Percentiles rank a stretch among this genome's conserved stretches.
Conservation (phyloP, 202 grass and related monocot genomes). For the Setaria viridis region DNA sequence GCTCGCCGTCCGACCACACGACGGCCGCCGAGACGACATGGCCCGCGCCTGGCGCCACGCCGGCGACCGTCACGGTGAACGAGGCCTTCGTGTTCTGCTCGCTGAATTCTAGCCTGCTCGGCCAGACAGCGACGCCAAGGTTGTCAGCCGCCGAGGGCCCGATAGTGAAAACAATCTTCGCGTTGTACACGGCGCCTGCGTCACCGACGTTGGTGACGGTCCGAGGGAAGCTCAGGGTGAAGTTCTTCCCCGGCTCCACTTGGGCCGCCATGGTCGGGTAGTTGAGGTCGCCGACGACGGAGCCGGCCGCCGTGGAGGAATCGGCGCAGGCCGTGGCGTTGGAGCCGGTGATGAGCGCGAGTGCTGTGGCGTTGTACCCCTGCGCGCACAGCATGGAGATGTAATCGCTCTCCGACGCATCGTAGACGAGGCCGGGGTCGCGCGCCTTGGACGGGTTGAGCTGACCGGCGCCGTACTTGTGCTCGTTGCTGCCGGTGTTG, state of each 20-base stretch:
- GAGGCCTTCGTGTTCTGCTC: neutral
- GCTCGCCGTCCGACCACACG: constrained; percentile 43
- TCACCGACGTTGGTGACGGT: constrained; percentile 44
- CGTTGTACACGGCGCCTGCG: neutral
- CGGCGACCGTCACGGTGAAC: constrained; percentile 42
- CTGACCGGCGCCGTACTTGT: constrained; percentile 46
- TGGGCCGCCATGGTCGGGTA: constrained; percentile 44
- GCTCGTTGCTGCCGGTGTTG: constrained; percentile 3
- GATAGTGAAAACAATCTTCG: neutral
- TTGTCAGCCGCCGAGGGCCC: neutral
- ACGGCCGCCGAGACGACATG: constrained; percentile 22
- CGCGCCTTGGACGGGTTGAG: constrained; percentile 12
- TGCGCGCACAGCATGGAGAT: constrained; percentile 28
- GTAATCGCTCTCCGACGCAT: constrained; percentile 20
- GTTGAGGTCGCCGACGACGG: constrained; percentile 5
- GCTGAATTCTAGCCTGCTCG: constrained; percentile 33
- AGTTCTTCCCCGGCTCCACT: constrained; percentile 25
- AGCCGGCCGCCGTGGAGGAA: neutral
- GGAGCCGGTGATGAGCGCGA: constrained; percentile 24
- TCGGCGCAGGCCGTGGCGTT: neutral
- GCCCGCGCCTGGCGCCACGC: neutral
- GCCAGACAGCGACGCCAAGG: constrained; percentile 11
- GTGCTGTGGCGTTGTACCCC: constrained; percentile 38
- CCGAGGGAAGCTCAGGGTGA: constrained; percentile 34
- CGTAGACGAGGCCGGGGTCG: constrained; percentile 37